A percentile compares a stretch with the other conserved stretches of the same genome.
These are phyloP conservation scores for Pistacia atlantica DNA, from an alignment of 345 rosid species.

Conservation along the genomic window DNA sequence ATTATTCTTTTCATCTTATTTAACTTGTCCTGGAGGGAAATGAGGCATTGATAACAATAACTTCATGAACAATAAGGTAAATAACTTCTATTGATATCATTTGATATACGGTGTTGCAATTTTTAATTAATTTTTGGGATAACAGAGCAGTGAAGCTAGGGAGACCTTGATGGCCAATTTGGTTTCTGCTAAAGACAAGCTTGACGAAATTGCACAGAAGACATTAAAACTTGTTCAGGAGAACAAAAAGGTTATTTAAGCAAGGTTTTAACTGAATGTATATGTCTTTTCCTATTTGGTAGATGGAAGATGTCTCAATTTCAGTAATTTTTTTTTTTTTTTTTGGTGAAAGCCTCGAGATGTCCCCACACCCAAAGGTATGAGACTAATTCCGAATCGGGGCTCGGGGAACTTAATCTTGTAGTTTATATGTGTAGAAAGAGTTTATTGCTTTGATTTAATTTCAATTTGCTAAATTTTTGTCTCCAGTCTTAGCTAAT, in stretches of 20 bases:
- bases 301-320: too few species aligned
- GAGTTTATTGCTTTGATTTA: too few species aligned
- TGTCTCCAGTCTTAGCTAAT: too few species aligned
- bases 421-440: not conserved
- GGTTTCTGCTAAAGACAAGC: conserved; percentile 56
- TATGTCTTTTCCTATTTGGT: too few species aligned
- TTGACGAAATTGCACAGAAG: conserved; percentile 39
- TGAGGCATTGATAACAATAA: conserved; percentile 10
- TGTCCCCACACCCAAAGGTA: too few species aligned
- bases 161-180: conserved; percentile 36
- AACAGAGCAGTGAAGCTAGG: conserved; percentile 37
- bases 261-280: not conserved
- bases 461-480: too few species aligned
- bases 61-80: conserved; percentile 27
- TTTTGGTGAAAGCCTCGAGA: too few species aligned
- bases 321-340: not conserved
- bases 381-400: too few species aligned
- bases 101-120: conserved; percentile 1
- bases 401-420: too few species aligned
- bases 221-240: conserved; percentile 23
- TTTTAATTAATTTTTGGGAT: conserved; percentile 18
- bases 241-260: conserved; percentile 42
- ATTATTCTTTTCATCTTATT: conserved; percentile 3
- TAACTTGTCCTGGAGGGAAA: conserved; percentile 30
- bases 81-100: not conserved